Evolutionary conservation across 2,329 filamentous ascomycete species (phyloP).

Genomic region (Diatrype stigma): DNA sequence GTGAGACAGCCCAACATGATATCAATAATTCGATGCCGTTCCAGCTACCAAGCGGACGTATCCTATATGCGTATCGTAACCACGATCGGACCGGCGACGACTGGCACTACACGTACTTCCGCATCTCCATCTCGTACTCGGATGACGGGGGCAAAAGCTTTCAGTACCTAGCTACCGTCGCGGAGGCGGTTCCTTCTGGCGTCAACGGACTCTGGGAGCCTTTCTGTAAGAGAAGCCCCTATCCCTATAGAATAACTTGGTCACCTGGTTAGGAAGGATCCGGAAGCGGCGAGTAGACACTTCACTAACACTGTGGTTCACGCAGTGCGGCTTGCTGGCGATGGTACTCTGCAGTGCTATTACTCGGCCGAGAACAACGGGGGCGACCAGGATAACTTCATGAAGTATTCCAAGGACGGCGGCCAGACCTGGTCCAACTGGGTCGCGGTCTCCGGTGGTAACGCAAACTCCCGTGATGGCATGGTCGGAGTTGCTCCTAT

Average conservation of each 20-base stretch:
- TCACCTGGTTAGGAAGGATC: too few species aligned
- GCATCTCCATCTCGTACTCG: constrained; percentile 38
- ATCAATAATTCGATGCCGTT: constrained; percentile 31
- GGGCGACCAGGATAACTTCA: constrained; percentile 37
- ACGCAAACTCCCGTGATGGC: constrained; percentile 34
- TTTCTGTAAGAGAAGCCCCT: constrained; percentile 25
- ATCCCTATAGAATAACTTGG: too few species aligned
- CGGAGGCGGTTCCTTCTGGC: constrained; percentile 16
- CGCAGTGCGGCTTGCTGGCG: constrained; percentile 30
- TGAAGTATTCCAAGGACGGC: constrained; percentile 34
- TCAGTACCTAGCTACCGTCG: constrained; percentile 28
- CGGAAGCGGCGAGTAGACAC: too few species aligned
- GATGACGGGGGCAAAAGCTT: constrained; percentile 37
- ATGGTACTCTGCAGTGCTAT: constrained; percentile 38
- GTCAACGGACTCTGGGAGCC: constrained; percentile 42
- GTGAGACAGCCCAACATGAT: constrained; percentile 19
- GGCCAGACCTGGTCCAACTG: constrained; percentile 33
- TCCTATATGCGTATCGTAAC: constrained; percentile 34
- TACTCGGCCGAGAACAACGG: constrained; percentile 37
- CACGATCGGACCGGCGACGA: constrained; percentile 23
- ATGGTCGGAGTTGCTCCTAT: constrained; percentile 40
- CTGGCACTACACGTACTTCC: constrained; percentile 30
- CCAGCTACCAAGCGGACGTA: constrained; percentile 30
- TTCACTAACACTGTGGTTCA: too few species aligned
- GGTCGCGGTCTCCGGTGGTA: constrained; percentile 31